Conservation (phyloP, 345 rosid genomes). For the Salix arbutifolia region DNA sequence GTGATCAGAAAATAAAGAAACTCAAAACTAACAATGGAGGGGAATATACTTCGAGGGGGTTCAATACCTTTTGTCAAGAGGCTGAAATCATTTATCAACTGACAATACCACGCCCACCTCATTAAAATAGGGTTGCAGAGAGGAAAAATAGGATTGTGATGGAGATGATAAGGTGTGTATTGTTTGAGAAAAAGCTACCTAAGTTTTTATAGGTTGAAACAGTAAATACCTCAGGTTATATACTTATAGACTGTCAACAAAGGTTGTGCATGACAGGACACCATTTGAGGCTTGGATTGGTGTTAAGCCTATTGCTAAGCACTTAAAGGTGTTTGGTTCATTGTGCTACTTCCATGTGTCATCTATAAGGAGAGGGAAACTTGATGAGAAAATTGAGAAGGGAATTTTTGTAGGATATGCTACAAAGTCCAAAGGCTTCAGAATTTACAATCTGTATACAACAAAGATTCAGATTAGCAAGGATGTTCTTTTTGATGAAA, state of each 20-base stretch:
- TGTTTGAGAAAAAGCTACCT: neutral
- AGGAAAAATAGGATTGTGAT: neutral
- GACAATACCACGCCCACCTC: neutral
- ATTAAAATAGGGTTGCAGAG: neutral
- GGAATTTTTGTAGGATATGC: neutral
- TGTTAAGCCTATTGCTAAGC: neutral
- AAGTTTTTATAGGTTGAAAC: neutral
- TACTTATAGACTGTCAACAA: neutral
- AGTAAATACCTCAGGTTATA: neutral
- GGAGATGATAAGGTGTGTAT: neutral
- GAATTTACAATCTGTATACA: neutral
- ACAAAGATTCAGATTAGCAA: neutral
- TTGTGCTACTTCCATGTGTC: neutral
- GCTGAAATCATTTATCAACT: neutral
- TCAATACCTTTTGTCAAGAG: neutral
- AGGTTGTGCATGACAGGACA: neutral
- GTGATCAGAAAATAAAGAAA: neutral
- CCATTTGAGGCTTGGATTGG: neutral
- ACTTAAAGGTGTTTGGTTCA: neutral
- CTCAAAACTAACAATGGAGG: neutral
- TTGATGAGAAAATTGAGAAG: neutral
- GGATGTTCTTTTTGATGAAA: slow-evolving; percentile 5
- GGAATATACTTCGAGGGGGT: neutral
- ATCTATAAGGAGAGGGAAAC: neutral
- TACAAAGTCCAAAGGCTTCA: neutral